Base-by-base conservation (phyloP, 805 yeast species). In the Cyberlindnera xylosilytica region DNA sequence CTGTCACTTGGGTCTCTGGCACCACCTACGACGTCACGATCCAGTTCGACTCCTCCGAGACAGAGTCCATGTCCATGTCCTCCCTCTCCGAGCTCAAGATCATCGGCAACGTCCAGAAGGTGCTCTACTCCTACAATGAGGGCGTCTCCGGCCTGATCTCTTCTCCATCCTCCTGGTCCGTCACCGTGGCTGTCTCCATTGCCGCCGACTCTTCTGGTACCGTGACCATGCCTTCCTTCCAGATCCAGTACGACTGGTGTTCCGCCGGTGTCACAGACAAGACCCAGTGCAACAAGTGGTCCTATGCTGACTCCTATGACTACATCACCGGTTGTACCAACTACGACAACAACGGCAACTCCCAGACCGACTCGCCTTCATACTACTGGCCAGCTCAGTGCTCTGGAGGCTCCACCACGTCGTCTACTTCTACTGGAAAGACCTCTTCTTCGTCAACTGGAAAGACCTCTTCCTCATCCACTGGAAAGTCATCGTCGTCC, bases 171-270 rank as follows among this genome's bases (percentile, higher is more conserved):
- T 28, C 28, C 10, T 52, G 51, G 52, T 39, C 37, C 23, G 41
- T 42, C 11, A 32, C 35, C 30, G 45, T 44, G 2, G 11, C 29
- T 5, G 34, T 50, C 4, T 22, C 38, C 3, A 16, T 40, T 5
- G 8, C 38, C 6, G 23, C 47, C 7, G 24, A 41, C 26, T 10
- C 36, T 7, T 28, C 27, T 32, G 52, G 47, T 3, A 6, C 3
- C 3, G 50, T 44, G 22, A 20, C 30, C 7, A 44, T 51, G 51
- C 48, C 51, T 8, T 22, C 39, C 3, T 52, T 39, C 35, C 44
- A 48, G 30, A 52, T 56, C 16, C 58, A 56, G 38, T 54, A 32
- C 30, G 58, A 56, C 19, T 56, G 61, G 59, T 52, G 58, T 39
- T 15, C 49, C 10, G 46, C 58, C n/a, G 56, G 54, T 38, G 56